Conservation (phyloP, 768 basidiomycete species). For the Lactarius deliciosus region DNA sequence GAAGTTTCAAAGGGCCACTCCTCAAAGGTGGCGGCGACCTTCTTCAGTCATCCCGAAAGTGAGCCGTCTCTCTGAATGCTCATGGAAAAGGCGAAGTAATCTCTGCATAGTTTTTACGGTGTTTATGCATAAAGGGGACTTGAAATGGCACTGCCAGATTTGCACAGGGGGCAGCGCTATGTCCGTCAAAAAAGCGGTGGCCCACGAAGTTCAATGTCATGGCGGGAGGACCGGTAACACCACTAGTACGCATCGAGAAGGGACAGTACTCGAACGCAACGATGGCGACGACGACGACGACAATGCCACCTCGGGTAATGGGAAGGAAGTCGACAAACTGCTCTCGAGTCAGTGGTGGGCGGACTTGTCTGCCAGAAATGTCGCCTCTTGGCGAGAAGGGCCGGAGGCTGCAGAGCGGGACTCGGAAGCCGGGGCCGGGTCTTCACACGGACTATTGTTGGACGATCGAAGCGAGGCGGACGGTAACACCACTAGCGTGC, state of each 20-base stretch:
- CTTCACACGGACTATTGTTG: too few species aligned
- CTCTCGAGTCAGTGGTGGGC: slow-evolving; percentile 17
- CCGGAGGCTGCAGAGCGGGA: slow-evolving; percentile 25
- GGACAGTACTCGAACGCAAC: background rate
- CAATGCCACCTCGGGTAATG: background rate
- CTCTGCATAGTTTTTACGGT: slow-evolving; percentile 30
- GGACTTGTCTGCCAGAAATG: slow-evolving; percentile 21
- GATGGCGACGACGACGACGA: slow-evolving; percentile 4
- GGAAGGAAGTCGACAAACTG: background rate
- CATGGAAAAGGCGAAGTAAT: background rate
- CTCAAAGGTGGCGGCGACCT: slow-evolving; percentile 18
- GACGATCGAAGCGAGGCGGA: slow-evolving; percentile 18
- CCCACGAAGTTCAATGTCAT: slow-evolving; percentile 34
- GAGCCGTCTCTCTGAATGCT: background rate
- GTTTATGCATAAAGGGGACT: slow-evolving; percentile 21
- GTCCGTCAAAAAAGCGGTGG: slow-evolving; percentile 34
- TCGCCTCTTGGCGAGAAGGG: slow-evolving; percentile 19
- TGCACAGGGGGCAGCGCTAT: slow-evolving; percentile 34
- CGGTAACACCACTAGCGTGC: slow-evolving; percentile 20
- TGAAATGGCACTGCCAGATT: slow-evolving; percentile 37
- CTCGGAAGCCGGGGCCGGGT: slow-evolving; percentile 20
- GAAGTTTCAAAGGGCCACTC: slow-evolving; percentile 34
- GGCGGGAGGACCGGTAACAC: slow-evolving; percentile 14
- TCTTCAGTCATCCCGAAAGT: slow-evolving; percentile 5
- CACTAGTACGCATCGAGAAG: slow-evolving; percentile 23